A percentile compares a stretch with the other conserved stretches of the same genome.
Conservation (phyloP, 164 flowering plant genomes). For the Stephania yunnanensis region DNA sequence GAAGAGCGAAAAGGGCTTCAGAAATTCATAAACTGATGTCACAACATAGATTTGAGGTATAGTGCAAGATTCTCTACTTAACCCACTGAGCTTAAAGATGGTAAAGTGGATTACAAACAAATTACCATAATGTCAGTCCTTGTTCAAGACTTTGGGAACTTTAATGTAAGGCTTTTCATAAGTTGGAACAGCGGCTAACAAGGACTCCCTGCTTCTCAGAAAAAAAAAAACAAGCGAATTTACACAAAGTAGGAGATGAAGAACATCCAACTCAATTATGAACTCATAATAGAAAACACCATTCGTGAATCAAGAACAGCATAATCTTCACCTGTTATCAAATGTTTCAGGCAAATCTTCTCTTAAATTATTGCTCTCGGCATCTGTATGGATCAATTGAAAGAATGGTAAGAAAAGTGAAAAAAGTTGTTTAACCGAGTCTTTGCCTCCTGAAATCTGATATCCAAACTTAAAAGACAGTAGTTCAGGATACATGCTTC, state of each 20-base stretch:
- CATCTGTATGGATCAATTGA: constrained; percentile 36
- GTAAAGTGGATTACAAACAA: not conserved
- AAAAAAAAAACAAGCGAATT: not conserved
- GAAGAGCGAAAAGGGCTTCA: too few relatives aligned
- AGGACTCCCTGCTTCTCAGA: constrained; percentile 43
- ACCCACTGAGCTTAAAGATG: not conserved
- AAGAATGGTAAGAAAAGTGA: not conserved
- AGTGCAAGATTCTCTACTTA: not conserved
- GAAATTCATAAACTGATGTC: not conserved
- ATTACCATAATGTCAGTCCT: constrained; percentile 38
- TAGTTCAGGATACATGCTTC: not conserved
- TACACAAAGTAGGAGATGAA: constrained; percentile 5
- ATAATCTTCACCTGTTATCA: constrained; percentile 55
- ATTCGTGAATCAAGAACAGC: not conserved
- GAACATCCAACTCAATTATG: not conserved
- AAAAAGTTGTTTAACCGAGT: not conserved
- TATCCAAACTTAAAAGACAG: not conserved
- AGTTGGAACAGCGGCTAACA: constrained; percentile 64
- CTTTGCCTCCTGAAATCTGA: not conserved
- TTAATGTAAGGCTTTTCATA: constrained; percentile 73
- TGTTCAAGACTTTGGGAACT: constrained; percentile 87
- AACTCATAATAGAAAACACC: not conserved
- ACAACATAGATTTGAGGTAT: not conserved
- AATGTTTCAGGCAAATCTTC: constrained; percentile 63
- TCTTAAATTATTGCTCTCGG: constrained; percentile 55